A percentile compares a stretch with the other conserved stretches of the same genome.
Conservation (phyloP, 2,329 filamentous ascomycete genomes). For the Blastomyces gilchristii region DNA sequence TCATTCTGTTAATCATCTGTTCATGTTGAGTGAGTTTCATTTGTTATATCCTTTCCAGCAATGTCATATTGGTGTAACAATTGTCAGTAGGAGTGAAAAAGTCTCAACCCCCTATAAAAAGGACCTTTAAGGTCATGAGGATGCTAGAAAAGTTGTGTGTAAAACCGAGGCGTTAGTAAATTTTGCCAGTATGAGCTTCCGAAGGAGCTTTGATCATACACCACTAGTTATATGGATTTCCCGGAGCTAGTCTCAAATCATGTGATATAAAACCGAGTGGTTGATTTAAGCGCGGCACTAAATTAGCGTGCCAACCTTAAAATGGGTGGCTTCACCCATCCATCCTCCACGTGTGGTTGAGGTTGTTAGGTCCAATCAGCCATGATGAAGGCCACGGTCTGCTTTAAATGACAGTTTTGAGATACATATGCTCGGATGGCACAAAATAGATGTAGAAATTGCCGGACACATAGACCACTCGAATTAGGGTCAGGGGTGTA, state of each 20-base stretch:
- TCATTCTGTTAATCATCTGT: not conserved
- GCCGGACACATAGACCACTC: no score
- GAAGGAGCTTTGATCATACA: not conserved
- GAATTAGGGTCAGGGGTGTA: no score
- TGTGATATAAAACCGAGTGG: not conserved
- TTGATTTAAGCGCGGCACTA: not conserved
- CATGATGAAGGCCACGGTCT: not conserved
- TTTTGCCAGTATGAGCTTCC: not conserved
- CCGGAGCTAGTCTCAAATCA: not conserved
- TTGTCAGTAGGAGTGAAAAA: not conserved
- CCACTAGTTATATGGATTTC: not conserved
- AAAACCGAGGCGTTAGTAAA: not conserved
- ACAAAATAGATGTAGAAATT: no score
- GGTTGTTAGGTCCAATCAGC: not conserved
- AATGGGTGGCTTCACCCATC: not conserved
- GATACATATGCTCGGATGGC: no score
- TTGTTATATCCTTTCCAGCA: not conserved
- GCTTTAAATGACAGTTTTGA: no score
- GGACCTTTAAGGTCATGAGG: not conserved
- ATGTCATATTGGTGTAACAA: not conserved
- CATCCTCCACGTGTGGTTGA: not conserved
- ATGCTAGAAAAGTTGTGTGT: not conserved
- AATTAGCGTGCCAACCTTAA: not conserved
- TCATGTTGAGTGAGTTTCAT: not conserved
- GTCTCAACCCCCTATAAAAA: not conserved